Conservation (phyloP, 164 flowering plant genomes). For the Vitis rupestris region DNA sequence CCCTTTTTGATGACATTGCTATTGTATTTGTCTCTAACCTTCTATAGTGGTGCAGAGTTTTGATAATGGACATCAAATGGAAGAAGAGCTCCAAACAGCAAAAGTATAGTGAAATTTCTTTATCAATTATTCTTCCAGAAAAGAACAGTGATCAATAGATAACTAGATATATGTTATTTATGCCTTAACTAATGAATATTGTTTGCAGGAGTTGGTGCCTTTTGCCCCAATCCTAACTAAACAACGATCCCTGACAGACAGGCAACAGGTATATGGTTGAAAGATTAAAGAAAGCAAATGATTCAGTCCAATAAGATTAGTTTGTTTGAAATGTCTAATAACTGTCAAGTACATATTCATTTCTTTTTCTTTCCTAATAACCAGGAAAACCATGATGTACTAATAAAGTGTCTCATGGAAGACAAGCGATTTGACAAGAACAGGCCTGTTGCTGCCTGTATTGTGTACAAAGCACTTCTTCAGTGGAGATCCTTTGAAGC, state of each 20-base stretch:
- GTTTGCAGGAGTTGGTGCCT: slow-evolving; percentile 43
- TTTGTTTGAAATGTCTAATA: background rate
- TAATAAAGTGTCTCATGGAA: slow-evolving; percentile 70
- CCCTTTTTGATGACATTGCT: background rate
- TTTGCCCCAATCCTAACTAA: slow-evolving; percentile 33
- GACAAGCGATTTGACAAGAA: slow-evolving; percentile 59
- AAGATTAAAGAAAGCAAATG: background rate
- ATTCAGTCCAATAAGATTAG: background rate
- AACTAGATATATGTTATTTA: background rate
- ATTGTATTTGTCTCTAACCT: slow-evolving; percentile 5
- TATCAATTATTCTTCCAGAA: background rate
- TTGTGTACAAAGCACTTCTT: slow-evolving; percentile 64
- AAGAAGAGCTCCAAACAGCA: slow-evolving; percentile 29
- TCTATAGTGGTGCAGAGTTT: slow-evolving; percentile 29
- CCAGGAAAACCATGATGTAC: slow-evolving; percentile 73
- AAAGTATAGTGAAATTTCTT: slow-evolving; percentile 30
- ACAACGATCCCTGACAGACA: slow-evolving; percentile 73
- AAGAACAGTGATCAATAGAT: background rate
- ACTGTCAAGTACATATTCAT: background rate
- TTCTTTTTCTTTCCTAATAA: slow-evolving; percentile 1
- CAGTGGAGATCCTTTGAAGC: slow-evolving; percentile 91
- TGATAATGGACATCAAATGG: slow-evolving; percentile 47
- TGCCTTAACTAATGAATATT: slow-evolving; percentile 3
- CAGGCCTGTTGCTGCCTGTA: slow-evolving; percentile 63
- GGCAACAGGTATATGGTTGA: slow-evolving; percentile 58